phyloP scores from a whole-genome alignment of 2,329 filamentous ascomycete species.

The Capronia coronata region DNA sequence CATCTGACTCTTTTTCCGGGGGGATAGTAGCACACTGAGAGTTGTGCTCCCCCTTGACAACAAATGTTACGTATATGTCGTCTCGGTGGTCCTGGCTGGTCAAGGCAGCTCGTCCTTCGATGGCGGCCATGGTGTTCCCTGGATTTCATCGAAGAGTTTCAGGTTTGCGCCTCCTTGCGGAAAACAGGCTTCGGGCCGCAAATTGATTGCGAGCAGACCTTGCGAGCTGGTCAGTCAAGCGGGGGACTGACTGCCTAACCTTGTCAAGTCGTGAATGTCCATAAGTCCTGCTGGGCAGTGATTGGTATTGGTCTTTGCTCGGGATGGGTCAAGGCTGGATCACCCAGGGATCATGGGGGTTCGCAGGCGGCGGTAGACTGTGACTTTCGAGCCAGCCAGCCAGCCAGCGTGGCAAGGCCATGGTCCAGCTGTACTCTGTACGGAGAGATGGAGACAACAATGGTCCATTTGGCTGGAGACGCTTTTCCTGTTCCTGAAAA shows the following conservation, averaged over 20 bases:
- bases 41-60: too few species aligned
- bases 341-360: not conserved
- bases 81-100: too few species aligned
- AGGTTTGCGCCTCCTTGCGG: not conserved
- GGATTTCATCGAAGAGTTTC: conserved; percentile 1
- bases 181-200: too few species aligned
- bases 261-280: not conserved
- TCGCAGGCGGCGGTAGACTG: not conserved
- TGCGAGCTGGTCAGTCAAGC: not conserved
- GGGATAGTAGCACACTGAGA: too few species aligned
- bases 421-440: too few species aligned
- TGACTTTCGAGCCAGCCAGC: not conserved
- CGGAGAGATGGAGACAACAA: too few species aligned
- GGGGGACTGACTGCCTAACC: not conserved
- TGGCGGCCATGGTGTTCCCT: not conserved
- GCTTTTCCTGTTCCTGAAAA: conserved; percentile 14
- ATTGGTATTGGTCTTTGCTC: not conserved
- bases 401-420: not conserved
- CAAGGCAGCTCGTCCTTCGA: not conserved
- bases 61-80: too few species aligned
- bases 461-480: not conserved
- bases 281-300: not conserved
- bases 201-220: not conserved
- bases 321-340: not conserved
- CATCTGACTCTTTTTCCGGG: too few species aligned